phyloP scores from a whole-genome alignment of 2,329 filamentous ascomycete species.

The Zymoseptoria crescenta region DNA sequence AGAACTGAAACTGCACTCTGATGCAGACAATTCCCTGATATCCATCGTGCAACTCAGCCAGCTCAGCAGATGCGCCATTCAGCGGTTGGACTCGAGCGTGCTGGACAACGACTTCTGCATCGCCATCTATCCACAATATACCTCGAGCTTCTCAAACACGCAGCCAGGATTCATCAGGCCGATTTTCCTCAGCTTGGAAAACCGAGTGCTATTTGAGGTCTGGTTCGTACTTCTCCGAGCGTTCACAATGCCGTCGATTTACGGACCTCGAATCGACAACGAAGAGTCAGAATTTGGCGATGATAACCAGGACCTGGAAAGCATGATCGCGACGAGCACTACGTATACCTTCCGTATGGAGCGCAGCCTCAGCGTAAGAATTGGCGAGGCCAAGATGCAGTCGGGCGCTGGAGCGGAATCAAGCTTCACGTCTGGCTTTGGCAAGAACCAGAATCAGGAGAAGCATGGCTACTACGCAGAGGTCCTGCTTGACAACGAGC shows the following conservation, averaged over 20 bases:
- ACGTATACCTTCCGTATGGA: constrained; percentile 61
- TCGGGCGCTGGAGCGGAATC: constrained; percentile 14
- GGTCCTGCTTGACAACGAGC: constrained; percentile 70
- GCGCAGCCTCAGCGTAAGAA: constrained; percentile 49
- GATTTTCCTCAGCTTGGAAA: constrained; percentile 81
- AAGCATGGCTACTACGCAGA: constrained; percentile 69
- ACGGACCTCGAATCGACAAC: constrained; percentile 46
- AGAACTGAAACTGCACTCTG: constrained; percentile 82
- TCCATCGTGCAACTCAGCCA: constrained; percentile 82
- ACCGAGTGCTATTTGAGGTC: constrained; percentile 84
- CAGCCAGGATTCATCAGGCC: constrained; percentile 71
- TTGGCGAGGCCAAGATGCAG: constrained; percentile 55
- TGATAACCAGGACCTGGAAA: constrained; percentile 16
- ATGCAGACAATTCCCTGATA: constrained; percentile 72
- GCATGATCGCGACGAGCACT: constrained; percentile 30
- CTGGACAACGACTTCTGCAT: constrained; percentile 90
- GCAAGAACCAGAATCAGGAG: constrained; percentile 14
- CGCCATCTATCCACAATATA: constrained; percentile 90
- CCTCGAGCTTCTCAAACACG: constrained; percentile 57
- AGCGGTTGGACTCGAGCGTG: constrained; percentile 82
- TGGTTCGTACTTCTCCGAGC: constrained; percentile 91
- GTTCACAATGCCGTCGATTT: constrained; percentile 86
- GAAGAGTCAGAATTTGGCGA: constrained; percentile 16
- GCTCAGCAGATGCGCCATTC: constrained; percentile 80
- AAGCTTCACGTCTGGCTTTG: constrained; percentile 20